Evolutionary conservation across 2,329 filamentous ascomycete species (phyloP), one percentile per base, ranked within the genome.

Genomic region (Botryotinia narcissicola): DNA sequence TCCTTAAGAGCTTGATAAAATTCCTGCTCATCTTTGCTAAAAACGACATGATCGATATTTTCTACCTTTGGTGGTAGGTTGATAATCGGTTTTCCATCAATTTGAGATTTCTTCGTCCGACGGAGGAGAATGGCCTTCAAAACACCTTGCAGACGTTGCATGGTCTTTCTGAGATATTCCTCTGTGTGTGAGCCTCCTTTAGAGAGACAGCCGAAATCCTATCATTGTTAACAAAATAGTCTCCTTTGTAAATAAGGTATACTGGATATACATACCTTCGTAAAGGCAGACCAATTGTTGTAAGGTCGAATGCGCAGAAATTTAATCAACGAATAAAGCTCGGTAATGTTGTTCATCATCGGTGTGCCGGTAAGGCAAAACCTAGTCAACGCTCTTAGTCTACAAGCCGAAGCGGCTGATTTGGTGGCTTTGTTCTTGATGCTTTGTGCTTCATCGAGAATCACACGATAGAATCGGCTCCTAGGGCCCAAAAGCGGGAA

Each of bases 291-390:
- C 83, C 87, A 87, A 22, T 88, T 84, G 77, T 87, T 88, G 81
- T 96, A 97, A 3, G 93, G 94, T 74, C 87, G 87, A 79, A 97
- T 95, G 3, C 87, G 86, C 25, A 97, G 85, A 79, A 97, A 98
- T 3, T 88, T 87, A 62, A 97, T 85, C 32, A 97, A 83, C 0
- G 93, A 92, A 78, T 89, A 94, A 4, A 97, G 85, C 78, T 98
- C 95, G 37, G 88, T 85, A 4, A 95, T 89, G 20, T 87, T 89
- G 78, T 97, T 97, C 92, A 96, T 96, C 92, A 95, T 94, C 0
- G 93, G 93, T 0, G 93, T 96, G 40, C 93, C 93, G 4, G 91
- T 93, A 81, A 95, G 87, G 79, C 91, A 94, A 84, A 93, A 90
- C 66, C 93, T 87, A 79, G 92, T 88, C 51, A 83, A 84, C 22